phyloP scores from a whole-genome alignment of 2,329 filamentous ascomycete species.

The Nannizzia gypsea region DNA sequence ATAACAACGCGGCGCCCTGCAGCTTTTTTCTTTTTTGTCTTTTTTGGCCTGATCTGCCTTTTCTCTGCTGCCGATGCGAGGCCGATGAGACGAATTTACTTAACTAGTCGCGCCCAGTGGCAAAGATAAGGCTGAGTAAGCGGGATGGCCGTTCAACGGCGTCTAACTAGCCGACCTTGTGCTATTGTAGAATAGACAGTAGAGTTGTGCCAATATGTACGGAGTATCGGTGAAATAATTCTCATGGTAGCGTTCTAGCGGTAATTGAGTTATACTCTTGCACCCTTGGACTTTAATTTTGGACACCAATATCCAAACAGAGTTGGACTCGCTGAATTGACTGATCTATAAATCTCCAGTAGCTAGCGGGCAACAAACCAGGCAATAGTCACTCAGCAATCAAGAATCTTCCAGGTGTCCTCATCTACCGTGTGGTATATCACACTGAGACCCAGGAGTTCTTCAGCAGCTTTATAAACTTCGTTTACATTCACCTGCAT shows the following conservation, averaged over 20 bases:
- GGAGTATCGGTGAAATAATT: too few relatives aligned
- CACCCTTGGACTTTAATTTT: not conserved
- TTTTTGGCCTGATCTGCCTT: not conserved
- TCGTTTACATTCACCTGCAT: slow-evolving; percentile 56
- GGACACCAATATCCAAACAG: not conserved
- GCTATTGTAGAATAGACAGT: too few relatives aligned
- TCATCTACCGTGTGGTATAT: slow-evolving; percentile 92
- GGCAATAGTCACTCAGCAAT: slow-evolving; percentile 29
- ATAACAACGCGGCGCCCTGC: too few relatives aligned
- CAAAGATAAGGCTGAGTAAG: not conserved
- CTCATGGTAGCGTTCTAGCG: too few relatives aligned
- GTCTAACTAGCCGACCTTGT: too few relatives aligned
- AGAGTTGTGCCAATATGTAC: too few relatives aligned
- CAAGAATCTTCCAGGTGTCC: slow-evolving; percentile 77
- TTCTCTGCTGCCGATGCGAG: not conserved
- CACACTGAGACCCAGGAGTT: slow-evolving; percentile 59
- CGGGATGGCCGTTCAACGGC: not conserved
- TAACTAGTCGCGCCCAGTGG: not conserved
- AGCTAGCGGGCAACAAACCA: not conserved
- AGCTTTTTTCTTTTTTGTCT: too few relatives aligned
- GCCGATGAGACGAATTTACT: not conserved
- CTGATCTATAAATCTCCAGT: not conserved
- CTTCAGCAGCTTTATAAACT: slow-evolving; percentile 66
- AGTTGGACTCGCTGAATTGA: not conserved
- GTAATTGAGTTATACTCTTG: too few relatives aligned